Conservation (phyloP, 2,329 filamentous ascomycete genomes). For the Bipolaris victoriae region DNA sequence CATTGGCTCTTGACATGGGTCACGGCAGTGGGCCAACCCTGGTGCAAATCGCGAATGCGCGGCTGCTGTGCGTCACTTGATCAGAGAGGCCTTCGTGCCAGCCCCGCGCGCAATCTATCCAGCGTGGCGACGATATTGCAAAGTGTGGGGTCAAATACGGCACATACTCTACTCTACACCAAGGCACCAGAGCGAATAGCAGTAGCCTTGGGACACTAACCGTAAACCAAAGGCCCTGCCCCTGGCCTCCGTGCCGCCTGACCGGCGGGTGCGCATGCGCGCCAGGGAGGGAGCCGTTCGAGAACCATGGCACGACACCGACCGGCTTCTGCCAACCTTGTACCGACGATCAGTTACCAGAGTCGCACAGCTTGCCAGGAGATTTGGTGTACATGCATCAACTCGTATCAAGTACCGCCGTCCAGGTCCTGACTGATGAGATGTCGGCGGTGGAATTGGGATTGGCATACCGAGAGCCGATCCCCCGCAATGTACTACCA, state of each 20-base stretch:
- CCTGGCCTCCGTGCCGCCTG: slow-evolving; percentile 8
- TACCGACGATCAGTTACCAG: neutral
- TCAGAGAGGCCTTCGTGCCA: slow-evolving; percentile 13
- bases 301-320: slow-evolving; percentile 17
- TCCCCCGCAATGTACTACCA: slow-evolving; percentile 34
- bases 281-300: slow-evolving; percentile 8
- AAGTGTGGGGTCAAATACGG: slow-evolving; percentile 24
- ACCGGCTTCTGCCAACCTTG: slow-evolving; percentile 13
- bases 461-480: slow-evolving; percentile 24
- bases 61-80: slow-evolving; percentile 22
- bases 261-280: neutral
- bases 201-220: slow-evolving; percentile 1
- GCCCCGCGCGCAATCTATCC: slow-evolving; percentile 21
- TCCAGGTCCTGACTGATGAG: neutral
- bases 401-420: neutral
- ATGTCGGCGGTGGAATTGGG: neutral
- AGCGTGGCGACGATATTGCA: slow-evolving; percentile 28
- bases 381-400: neutral
- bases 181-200: slow-evolving; percentile 11
- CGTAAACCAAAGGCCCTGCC: slow-evolving; percentile 1
- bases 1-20: slow-evolving; percentile 12
- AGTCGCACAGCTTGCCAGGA: neutral
- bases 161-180: slow-evolving; percentile 12
- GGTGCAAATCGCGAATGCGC: slow-evolving; percentile 11
- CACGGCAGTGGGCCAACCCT: slow-evolving; percentile 20